Conservation (phyloP, 805 yeast genomes). For the Danielia oregonensis region DNA sequence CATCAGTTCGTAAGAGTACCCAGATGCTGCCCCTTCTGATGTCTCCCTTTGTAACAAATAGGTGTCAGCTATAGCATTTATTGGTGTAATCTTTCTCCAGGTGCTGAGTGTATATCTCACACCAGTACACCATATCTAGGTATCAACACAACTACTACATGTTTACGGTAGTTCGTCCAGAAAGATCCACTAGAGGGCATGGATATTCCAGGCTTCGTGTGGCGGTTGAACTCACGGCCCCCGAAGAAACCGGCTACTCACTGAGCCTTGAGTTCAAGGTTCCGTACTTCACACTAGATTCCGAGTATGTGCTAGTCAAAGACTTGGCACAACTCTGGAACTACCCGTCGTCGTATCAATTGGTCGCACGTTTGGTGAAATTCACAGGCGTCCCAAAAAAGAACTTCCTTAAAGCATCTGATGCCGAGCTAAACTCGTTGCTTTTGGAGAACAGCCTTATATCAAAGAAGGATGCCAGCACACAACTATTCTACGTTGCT, state of each 20-base stretch:
- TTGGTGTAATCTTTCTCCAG: too few relatives aligned
- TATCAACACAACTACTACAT: neutral
- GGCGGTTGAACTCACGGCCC: slow-evolving; percentile 6
- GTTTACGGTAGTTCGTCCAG: neutral
- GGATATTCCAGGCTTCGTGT: slow-evolving; percentile 8
- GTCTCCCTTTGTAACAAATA: too few relatives aligned
- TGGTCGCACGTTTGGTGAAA: slow-evolving; percentile 27
- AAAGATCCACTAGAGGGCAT: neutral
- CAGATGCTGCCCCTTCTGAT: too few relatives aligned
- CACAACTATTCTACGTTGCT: slow-evolving; percentile 25
- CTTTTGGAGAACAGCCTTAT: slow-evolving; percentile 20
- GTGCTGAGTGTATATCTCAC: too few relatives aligned
- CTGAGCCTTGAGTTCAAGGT: slow-evolving; percentile 6
- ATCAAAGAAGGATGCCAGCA: slow-evolving; percentile 12
- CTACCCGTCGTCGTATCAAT: slow-evolving; percentile 41
- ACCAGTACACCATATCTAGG: slow-evolving; percentile 7
- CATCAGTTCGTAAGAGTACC: neutral
- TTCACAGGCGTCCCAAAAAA: slow-evolving; percentile 15
- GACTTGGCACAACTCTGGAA: slow-evolving; percentile 34
- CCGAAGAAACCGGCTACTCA: slow-evolving; percentile 5
- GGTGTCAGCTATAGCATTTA: too few relatives aligned
- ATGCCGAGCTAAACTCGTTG: slow-evolving; percentile 18
- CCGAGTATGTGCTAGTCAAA: slow-evolving; percentile 24
- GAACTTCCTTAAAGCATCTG: slow-evolving; percentile 16
- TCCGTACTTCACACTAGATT: slow-evolving; percentile 7